phyloP scores from a whole-genome alignment of 352 stramenopile genomes.

The Pythium brachiatum region DNA sequence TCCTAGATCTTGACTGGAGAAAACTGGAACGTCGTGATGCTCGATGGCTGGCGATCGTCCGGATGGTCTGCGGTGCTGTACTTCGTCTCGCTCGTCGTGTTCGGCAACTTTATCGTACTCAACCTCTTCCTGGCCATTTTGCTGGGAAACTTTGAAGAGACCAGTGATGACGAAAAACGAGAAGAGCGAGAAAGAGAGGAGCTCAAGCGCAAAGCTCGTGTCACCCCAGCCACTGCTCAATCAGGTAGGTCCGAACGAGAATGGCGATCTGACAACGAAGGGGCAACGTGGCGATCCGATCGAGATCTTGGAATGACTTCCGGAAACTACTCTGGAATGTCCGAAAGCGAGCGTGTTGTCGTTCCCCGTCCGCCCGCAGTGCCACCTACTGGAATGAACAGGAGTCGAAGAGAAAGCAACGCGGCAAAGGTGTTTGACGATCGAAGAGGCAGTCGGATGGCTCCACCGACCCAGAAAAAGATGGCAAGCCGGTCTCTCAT shows the following conservation, averaged over 20 bases:
- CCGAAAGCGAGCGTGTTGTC: conserved; percentile 7
- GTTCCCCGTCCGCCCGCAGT: neutral
- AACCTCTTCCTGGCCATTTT: conserved; percentile 93
- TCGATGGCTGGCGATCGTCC: conserved; percentile 72
- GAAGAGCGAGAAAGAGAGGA: conserved; percentile 37
- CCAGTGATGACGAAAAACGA: conserved; percentile 50
- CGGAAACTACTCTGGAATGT: neutral
- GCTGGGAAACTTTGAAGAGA: conserved; percentile 85
- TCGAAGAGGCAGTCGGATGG: neutral
- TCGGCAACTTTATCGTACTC: conserved; percentile 87
- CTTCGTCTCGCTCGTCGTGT: conserved; percentile 78
- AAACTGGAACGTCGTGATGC: conserved; percentile 92
- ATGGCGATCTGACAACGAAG: conserved; percentile 15
- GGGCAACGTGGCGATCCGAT: conserved; percentile 14
- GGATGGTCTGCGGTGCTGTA: conserved; percentile 52
- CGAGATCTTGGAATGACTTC: neutral
- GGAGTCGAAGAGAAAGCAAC: conserved; percentile 18
- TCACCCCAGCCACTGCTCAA: conserved; percentile 7
- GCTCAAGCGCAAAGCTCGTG: conserved; percentile 25
- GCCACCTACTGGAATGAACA: neutral
- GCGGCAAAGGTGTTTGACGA: conserved; percentile 20
- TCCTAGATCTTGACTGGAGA: conserved; percentile 88
- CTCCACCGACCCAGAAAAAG: neutral
- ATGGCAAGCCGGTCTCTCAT: conserved; percentile 41
- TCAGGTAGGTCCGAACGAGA: conserved; percentile 16